Base-by-base conservation (phyloP, 441 rosid species). In the Syzygium malaccense region DNA sequence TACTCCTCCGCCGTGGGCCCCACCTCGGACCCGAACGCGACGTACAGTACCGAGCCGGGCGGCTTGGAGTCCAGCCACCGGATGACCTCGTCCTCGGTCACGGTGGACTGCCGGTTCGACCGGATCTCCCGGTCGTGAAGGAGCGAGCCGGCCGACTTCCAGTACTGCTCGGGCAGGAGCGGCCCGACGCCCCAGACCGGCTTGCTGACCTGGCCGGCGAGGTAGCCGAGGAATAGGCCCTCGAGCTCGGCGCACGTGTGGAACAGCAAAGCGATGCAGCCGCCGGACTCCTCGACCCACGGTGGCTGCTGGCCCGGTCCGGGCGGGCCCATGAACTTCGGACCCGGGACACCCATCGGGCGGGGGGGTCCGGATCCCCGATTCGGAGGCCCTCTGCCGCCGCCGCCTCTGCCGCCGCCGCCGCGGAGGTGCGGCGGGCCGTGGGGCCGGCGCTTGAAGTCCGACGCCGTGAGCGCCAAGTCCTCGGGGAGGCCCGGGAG, bases 1-100 rank as follows among this genome's bases (percentile, higher is more conserved):
- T 86, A 88, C 64, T 95, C 95, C 56, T 92, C 92, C 75, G 55
- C 86, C 0, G 88, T 89, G 23, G 94, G 96, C 14, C 93, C 93
- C 19, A 93, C 93, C 55, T 93, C 95, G 20, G 88, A 93, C 2
- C 95, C 94, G 54, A 95, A 94, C 9, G 95, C 88, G 53, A 95
- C 91, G 87, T 93, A 94, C 1, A 95, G 23, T 0, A 92, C 95
- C 15, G 94, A 95, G 37, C 92, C 89, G 25, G 17, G 84, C 4
- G 94, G 92, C 88, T 95, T 94, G 13, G 92, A 90, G 33, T 93
- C 93, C 30, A 94, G 64, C 94, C 90, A 89, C 53, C 86, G 87
- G 89, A 88, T 85, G 49, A 88, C 89, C 37, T 88, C 86, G 10
- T 89, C 87, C 51, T 89, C 91, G 7, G 80, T 88, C 84, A 30